phyloP scores from a whole-genome alignment of 306 rosid species.

The Alnus glutinosa region DNA sequence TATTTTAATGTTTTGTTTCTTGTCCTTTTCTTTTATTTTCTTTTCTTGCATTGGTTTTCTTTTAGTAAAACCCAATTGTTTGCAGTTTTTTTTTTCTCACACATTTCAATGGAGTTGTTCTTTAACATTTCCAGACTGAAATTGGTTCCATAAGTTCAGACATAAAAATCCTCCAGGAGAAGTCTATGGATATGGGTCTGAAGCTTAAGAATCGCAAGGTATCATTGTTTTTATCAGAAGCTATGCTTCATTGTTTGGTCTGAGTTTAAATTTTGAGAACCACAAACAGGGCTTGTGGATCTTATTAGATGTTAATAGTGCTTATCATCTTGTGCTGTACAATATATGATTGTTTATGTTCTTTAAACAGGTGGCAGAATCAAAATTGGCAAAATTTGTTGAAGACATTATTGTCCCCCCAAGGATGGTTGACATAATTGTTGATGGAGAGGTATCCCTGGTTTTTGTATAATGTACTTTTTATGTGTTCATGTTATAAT shows the following conservation, averaged over 20 bases:
- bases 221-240: constrained; percentile 21
- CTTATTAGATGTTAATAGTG: not conserved
- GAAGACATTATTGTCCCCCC: constrained; percentile 98
- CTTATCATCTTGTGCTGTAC: constrained; percentile 4
- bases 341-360: constrained; percentile 24
- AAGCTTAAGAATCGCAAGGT: constrained; percentile 99
- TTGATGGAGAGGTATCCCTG: constrained; percentile 84
- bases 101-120: not conserved
- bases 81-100: not conserved
- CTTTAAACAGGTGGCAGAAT: constrained; percentile 77
- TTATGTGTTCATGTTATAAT: not conserved
- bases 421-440: constrained; percentile 88
- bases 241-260: not conserved
- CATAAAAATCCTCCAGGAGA: constrained; percentile 94
- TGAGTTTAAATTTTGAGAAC: constrained; percentile 4
- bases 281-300: not conserved
- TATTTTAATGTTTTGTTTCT: not conserved
- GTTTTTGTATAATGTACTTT: constrained; percentile 15
- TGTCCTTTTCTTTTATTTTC: not conserved
- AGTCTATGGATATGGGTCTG: constrained; percentile 97
- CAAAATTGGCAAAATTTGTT: constrained; percentile 89
- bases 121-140: constrained; percentile 58
- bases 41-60: not conserved
- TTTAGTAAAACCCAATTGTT: not conserved
- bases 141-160: constrained; percentile 99